Base-by-base conservation (phyloP, 768 basidiomycete genomes). In the Obba rivulosa region DNA sequence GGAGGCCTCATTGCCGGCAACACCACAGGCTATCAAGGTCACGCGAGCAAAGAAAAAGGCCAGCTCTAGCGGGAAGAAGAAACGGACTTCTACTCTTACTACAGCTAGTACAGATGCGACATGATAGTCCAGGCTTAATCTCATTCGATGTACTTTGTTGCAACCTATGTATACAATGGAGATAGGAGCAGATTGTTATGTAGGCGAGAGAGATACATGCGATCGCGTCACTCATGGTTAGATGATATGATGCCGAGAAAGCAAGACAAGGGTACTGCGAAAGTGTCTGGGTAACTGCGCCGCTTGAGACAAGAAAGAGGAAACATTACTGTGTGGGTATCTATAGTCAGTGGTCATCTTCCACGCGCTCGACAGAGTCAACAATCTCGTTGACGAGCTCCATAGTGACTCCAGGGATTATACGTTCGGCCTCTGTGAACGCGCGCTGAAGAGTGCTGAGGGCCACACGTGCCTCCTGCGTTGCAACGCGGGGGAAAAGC, bases 371-470 rank as follows among this genome's bases (percentile, higher is more conserved):
- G 16, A 93, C 90, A 13, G 89, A 91, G 63, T 93, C 90, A 20
- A 92, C 89, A 54, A 93, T 92, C 69, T 96, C 94, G 61, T 91
- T 88, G 46, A 96, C 88, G 42, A 97, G 75, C 51, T 95, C 95
- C 69, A 88, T 72, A 20, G 92, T 89, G 24, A 99, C 84, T 4
- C 96, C 96, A 8, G 96, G 96, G 57, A 98, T 96, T 48, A 92
- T 85, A 51, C 88, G 77, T 69, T 99, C 96, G 11, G 94, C 94
- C 23, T 96, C 92, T 22, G 90, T 89, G 61, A 97, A 94, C 2
- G 96, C 94, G 24, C 88, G 78, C 57, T 96, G 89, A 10, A 98
- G 74, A 43, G 87, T 78, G 50, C 85, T 87, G 44, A 99, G 76
- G 17, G 89, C 87, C 23, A 89, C 77, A 49, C 90, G 79, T 8